A percentile compares a stretch with the other conserved stretches of the same genome.
These are phyloP conservation scores for Craspedostauros australis DNA, from an alignment of 108 stramenopile genomes.

Conservation along the genomic window DNA sequence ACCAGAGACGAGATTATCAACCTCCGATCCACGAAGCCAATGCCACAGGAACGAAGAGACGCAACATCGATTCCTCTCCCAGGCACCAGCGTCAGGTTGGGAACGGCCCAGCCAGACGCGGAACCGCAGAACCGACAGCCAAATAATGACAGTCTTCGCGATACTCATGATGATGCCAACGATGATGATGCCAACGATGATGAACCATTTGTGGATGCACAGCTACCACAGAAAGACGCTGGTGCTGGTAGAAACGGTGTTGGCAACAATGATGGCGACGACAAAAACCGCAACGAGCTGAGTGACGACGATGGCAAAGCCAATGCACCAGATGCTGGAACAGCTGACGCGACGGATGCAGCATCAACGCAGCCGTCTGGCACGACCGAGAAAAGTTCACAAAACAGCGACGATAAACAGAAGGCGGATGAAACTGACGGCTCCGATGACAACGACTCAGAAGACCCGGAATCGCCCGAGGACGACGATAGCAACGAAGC, in stretches of 20 bases:
- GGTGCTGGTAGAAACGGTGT: too few relatives aligned
- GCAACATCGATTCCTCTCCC: slow-evolving; percentile 14
- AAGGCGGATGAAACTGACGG: slow-evolving; percentile 2
- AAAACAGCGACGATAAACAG: too few relatives aligned
- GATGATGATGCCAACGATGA: too few relatives aligned
- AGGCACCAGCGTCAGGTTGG: too few relatives aligned
- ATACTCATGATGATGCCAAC: not conserved
- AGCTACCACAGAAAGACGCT: too few relatives aligned
- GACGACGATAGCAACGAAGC: slow-evolving; percentile 37
- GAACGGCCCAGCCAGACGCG: not conserved
- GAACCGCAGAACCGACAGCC: not conserved
- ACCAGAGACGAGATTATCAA: slow-evolving; percentile 28
- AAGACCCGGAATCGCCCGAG: not conserved
- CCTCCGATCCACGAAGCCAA: slow-evolving; percentile 30
- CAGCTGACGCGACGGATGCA: not conserved
- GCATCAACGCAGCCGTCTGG: not conserved
- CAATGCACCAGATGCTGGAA: not conserved
- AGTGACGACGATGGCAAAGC: not conserved
- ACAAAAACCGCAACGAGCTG: not conserved
- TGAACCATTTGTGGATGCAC: too few relatives aligned
- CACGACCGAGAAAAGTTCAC: not conserved
- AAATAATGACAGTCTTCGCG: not conserved
- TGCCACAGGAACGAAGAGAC: slow-evolving; percentile 20
- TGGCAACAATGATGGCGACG: not conserved
- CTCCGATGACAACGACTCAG: not conserved